Conservation (phyloP, 2,329 filamentous ascomycete genomes). For the Sporothrix variecibatus region DNA sequence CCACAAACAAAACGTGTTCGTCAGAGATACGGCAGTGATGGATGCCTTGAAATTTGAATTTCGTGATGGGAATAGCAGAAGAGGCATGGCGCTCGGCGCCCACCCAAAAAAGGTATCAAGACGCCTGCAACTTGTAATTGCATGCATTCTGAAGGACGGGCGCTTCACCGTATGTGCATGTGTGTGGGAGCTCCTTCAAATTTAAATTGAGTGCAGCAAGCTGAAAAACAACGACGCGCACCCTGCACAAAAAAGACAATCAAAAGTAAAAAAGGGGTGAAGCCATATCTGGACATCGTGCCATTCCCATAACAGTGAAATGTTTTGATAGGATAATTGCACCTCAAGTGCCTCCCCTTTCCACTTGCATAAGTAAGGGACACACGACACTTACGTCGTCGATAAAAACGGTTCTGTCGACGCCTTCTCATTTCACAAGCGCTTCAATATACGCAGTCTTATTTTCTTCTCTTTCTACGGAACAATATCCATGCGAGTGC, state of each 20-base stretch:
- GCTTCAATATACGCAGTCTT: background rate
- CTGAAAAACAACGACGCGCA: background rate
- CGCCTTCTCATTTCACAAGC: background rate
- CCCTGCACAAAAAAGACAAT: background rate
- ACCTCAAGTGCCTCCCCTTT: background rate
- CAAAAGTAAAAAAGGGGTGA: background rate
- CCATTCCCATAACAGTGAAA: background rate
- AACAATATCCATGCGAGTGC: background rate
- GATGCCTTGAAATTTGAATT: no score
- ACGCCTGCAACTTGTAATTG: background rate
- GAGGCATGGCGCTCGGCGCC: background rate
- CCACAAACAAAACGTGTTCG: background rate
- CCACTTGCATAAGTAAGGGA: background rate
- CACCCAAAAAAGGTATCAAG: background rate
- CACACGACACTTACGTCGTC: background rate
- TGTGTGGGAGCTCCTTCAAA: background rate
- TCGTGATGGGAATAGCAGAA: background rate
- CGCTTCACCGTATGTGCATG: background rate
- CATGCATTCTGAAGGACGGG: background rate
- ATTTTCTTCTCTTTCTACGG: background rate
- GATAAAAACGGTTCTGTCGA: background rate
- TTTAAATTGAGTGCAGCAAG: conserved; percentile 15
- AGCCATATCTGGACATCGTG: background rate
- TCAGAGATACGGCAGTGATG: background rate
- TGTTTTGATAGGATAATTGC: background rate